These are phyloP conservation scores for Trypanosoma theileri DNA, from an alignment of 208 protist genomes.

Conservation along the genomic window DNA sequence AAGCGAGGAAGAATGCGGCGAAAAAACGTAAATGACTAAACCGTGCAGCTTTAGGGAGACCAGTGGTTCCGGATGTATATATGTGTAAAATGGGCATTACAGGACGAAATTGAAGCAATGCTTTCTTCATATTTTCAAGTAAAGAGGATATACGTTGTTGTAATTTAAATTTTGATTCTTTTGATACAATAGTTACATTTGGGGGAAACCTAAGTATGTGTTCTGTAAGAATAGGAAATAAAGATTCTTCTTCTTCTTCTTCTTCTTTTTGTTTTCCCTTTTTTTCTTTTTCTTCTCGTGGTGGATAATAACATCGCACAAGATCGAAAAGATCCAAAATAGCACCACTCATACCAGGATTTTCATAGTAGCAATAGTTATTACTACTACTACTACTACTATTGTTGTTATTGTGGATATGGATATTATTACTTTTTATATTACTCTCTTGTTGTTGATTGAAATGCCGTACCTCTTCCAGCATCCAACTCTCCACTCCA, in stretches of 20 bases:
- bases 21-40: conserved; percentile 77
- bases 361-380: neutral
- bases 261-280: neutral
- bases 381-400: neutral
- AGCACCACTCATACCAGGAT: too few relatives aligned
- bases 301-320: conserved; percentile 24
- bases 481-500: conserved; percentile 16
- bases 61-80: conserved; percentile 89
- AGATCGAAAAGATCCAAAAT: conserved; percentile 39
- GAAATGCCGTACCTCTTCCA: conserved; percentile 27
- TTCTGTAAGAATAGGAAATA: conserved; percentile 9
- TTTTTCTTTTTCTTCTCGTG: neutral
- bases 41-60: conserved; percentile 76
- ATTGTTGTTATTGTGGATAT: too few relatives aligned
- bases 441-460: conserved; percentile 19
- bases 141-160: neutral
- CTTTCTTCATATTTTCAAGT: conserved; percentile 1
- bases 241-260: neutral
- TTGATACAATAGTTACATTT: neutral
- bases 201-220: conserved; percentile 3
- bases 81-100: conserved; percentile 70
- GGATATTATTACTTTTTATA: neutral
- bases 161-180: neutral
- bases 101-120: conserved; percentile 39
- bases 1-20: conserved; percentile 50